Conservation (phyloP, 1,139 yeast species). For the Yamadazyma mexicana region DNA sequence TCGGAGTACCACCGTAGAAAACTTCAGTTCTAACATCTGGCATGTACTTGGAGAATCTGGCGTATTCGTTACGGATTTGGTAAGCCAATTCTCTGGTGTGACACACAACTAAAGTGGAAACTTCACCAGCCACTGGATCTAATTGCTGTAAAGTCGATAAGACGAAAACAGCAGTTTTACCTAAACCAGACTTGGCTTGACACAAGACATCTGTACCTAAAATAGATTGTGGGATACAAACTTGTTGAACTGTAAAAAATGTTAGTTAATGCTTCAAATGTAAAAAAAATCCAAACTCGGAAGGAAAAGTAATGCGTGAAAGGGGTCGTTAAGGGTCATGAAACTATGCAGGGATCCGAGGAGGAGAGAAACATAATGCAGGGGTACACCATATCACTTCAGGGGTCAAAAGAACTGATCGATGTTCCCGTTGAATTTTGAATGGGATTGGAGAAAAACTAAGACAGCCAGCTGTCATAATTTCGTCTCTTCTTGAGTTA, state of each 20-base stretch:
- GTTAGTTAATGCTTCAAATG: conserved; percentile 8
- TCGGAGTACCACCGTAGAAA: conserved; percentile 94
- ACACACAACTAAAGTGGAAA: conserved; percentile 90
- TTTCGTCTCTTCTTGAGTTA: no score
- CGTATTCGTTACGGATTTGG: conserved; percentile 96
- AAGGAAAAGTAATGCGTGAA: background rate
- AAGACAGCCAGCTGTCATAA: no score
- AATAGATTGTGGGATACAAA: conserved; percentile 96
- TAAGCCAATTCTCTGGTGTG: conserved; percentile 99
- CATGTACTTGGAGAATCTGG: conserved; percentile 97
- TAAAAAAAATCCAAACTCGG: background rate
- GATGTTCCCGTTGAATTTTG: no score
- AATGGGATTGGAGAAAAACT: no score
- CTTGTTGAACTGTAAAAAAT: conserved; percentile 76
- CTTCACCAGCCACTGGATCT: conserved; percentile 97
- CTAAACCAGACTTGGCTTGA: conserved; percentile 99
- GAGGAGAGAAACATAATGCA: no score
- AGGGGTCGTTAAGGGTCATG: no score
- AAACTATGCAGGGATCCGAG: no score
- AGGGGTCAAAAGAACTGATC: no score
- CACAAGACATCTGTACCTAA: conserved; percentile 97
- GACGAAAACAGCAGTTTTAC: conserved; percentile 98
- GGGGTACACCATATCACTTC: no score
- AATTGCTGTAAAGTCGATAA: conserved; percentile 94
- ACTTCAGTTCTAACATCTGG: conserved; percentile 97